These are phyloP conservation scores for Xylaria sp. DNA, from an alignment of 2,329 filamentous ascomycete genomes.

Conservation along the genomic window DNA sequence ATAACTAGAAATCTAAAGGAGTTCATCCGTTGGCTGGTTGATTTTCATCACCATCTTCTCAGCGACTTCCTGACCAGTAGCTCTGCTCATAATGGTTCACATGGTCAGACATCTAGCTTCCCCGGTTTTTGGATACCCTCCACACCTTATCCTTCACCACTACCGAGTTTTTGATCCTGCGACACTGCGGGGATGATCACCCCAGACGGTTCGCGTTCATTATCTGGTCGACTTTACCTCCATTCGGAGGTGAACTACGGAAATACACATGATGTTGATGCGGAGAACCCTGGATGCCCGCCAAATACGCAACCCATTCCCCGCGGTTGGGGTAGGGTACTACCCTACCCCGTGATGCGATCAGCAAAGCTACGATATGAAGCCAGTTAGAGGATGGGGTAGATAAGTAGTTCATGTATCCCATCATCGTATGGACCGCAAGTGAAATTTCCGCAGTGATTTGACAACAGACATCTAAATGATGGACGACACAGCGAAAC, in stretches of 20 bases:
- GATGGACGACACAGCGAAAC: slow-evolving; percentile 19
- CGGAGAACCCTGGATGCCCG: slow-evolving; percentile 4
- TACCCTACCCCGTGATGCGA: neutral
- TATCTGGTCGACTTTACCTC: neutral
- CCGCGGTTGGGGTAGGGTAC: slow-evolving; percentile 12
- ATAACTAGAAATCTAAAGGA: too few relatives aligned
- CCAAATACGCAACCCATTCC: slow-evolving; percentile 7
- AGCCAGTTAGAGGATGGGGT: neutral
- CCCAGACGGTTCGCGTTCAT: neutral
- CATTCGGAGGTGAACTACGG: neutral
- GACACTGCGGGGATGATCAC: neutral
- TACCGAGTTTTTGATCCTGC: neutral
- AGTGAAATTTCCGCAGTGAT: neutral
- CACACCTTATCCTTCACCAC: neutral
- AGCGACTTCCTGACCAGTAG: too few relatives aligned
- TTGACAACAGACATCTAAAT: neutral
- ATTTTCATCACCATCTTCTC: too few relatives aligned
- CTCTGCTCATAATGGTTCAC: too few relatives aligned
- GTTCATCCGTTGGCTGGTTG: too few relatives aligned
- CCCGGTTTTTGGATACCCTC: slow-evolving; percentile 1
- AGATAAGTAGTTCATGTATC: neutral
- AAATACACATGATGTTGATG: neutral
- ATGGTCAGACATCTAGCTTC: slow-evolving; percentile 60
- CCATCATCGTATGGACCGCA: neutral
- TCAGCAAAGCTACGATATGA: neutral